These are phyloP conservation scores for Digitaria exilis DNA, from an alignment of 202 grass and related monocot species.

Conservation along the genomic window DNA sequence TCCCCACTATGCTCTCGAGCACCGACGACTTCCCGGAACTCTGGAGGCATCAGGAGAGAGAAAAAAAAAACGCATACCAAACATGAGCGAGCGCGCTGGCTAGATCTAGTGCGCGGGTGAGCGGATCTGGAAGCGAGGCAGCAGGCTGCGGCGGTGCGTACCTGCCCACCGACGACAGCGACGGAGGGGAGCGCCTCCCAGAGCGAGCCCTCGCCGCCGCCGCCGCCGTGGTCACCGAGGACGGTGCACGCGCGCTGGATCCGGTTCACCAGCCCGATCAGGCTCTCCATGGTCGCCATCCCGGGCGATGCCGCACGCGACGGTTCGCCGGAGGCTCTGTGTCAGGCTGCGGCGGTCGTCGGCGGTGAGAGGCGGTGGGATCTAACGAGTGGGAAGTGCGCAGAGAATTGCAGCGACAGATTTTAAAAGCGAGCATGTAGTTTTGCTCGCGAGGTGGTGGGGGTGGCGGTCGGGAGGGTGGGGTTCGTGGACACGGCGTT, in stretches of 20 bases:
- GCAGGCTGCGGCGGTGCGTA: conserved; percentile 28
- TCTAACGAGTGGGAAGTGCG: conserved; percentile 40
- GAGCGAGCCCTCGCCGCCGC: conserved; percentile 74
- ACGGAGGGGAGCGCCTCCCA: conserved; percentile 99
- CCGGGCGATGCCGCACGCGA: background rate
- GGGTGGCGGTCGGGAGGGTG: conserved; percentile 3
- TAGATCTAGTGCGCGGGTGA: conserved; percentile 41
- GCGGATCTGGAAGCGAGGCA: conserved; percentile 33
- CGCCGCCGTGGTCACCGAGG: conserved; percentile 87
- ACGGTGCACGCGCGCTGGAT: conserved; percentile 98
- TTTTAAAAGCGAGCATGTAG: conserved; percentile 39
- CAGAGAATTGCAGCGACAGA: conserved; percentile 20
- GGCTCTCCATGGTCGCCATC: conserved; percentile 98
- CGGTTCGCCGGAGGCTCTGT: background rate
- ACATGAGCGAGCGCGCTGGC: background rate
- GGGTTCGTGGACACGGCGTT: conserved; percentile 35
- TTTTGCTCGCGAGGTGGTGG: conserved; percentile 30
- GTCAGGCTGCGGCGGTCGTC: background rate
- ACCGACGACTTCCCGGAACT: conserved; percentile 99
- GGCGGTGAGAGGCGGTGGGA: conserved; percentile 41
- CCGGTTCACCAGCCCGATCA: conserved; percentile 98
- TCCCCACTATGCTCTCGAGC: conserved; percentile 97
- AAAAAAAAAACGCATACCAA: conserved; percentile 5
- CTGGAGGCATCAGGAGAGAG: conserved; percentile 47
- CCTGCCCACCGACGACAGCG: conserved; percentile 99